Evolutionary conservation across 2,329 filamentous ascomycete genomes (phyloP), one percentile per base, ranked within the genome.

Genomic region (Sphaerulina musiva): DNA sequence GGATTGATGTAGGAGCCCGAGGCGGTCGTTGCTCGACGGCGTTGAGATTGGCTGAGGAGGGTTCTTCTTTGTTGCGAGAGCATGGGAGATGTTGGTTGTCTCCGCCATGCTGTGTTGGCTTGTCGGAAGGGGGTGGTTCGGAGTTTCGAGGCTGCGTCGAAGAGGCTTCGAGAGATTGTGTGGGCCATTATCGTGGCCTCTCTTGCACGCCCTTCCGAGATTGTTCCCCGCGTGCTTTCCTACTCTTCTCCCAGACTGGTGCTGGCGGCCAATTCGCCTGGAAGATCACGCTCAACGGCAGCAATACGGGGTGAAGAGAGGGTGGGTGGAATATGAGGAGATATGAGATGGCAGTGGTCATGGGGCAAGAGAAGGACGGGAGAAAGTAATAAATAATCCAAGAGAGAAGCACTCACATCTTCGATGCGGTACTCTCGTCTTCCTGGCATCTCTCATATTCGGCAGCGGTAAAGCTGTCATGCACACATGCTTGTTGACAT

Each of bases 1-100:
- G 56, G 47, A 39, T 59, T 51, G 23, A 59, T 53, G 7, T 58
- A 47, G 20, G 54, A 39, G 51, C 51, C 53, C 29, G 64, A 48
- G 4, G 62, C 51, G 6, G 63, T 64, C 6, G 62, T 66, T 46
- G 65, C 65, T 55, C 63, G 56, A 43, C 65, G 54, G 32, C 64
- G 62, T 55, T 64, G 62, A 20, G 62, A 34, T 51, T 64, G 62
- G 48, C 58, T 55, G 2, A 66, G 61, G 40, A 59, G 56, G 32
- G 42, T 51, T 45, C 64, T 50, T 34, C 53, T 51, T 54, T 66
- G 63, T 17, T 55, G 50, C 20, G 49, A 39, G 26, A 20, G 32
- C 10, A 47, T 31, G 7, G 46, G 46, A 29, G 34, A 32, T 14
- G 38, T 39, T 41, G 53, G 45, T 40, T 52, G 50, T 50, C 47